Base-by-base conservation (phyloP, 1,284 basidiomycete genomes). In the Kwoniella shivajii region DNA sequence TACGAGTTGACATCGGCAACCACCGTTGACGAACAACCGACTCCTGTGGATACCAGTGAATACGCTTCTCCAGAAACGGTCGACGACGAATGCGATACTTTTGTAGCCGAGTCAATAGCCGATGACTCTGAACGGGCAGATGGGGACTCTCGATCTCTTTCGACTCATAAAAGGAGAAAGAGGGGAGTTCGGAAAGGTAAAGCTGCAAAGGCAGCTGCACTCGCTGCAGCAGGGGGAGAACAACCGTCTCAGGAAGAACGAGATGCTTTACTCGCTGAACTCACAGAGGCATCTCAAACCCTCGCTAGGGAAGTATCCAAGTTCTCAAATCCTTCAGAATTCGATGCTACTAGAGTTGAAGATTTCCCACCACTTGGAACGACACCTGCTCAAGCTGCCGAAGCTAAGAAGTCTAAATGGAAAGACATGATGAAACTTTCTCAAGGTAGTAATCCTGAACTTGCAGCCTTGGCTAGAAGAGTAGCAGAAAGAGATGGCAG, bases 231-330 rank as follows among this genome's bases (percentile, higher is more conserved):
- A 20, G 59, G 54, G 5, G 59, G 60, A 3, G 68, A 69, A n/a
- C 54, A 56, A 16, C 55, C 59, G 4, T 57, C 68, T n/a, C 67
- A 68, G 29, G 65, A 63, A 16, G 70, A 75, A 43, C 67, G 74
- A 9, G 78, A 79, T 50, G 73, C 70, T 2, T 60, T 78, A 7
- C 78, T 89, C 59, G 82, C 84, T 11, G 87, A 86, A 7, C 83
- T 93, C 31, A 90, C 90, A 3, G 82, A 82, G 47, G 90, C 88
- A 1, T 89, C 88, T 4, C 89, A 94, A 72, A 82, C 85, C 7
- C 82, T 94, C 29, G 92, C 89, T 14, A 83, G 91, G 58, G 89
- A 93, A 78, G 84, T 94, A 29, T 74, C 72, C 33, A 75, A 75
- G 50, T 48, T 62, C 4, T 64, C 65, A 44, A 68, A 61, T 48